Evolutionary conservation across 192 early-diverging fungal genomes (phyloP).

Genomic region (Coemansia furcata): DNA sequence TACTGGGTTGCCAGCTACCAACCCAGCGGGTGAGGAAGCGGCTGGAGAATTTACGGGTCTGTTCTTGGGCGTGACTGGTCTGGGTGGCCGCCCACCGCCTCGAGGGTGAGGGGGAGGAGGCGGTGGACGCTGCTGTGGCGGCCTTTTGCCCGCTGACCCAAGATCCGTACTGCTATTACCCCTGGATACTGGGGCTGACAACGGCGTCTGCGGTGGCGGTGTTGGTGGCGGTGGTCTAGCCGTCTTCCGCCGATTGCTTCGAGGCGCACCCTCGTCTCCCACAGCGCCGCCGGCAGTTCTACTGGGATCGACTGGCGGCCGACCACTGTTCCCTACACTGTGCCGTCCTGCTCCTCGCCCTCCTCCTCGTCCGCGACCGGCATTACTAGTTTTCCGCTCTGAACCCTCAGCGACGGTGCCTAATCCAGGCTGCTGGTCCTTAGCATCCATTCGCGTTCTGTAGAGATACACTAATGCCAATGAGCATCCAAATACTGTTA

Average conservation of each 20-base stretch:
- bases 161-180: not conserved
- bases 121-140: not conserved
- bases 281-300: not conserved
- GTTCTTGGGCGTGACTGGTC: not conserved
- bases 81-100: not conserved
- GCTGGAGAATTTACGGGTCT: not conserved
- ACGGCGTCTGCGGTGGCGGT: not conserved
- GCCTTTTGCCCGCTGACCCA: not conserved
- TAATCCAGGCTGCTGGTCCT: not conserved
- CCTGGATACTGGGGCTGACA: not conserved
- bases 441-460: constrained; percentile 6
- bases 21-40: not conserved
- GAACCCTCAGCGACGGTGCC: not conserved
- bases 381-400: not conserved
- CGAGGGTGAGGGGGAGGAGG: not conserved
- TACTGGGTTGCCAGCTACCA: not conserved
- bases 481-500: not conserved
- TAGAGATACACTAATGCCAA: not conserved
- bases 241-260: not conserved
- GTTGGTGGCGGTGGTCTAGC: not conserved
- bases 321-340: not conserved
- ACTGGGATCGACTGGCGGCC: not conserved
- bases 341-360: not conserved
- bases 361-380: not conserved
- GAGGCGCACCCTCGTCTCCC: not conserved